These are phyloP conservation scores for Chytriomyces hyalinus DNA, from an alignment of 192 early-diverging fungal species.

Conservation along the genomic window DNA sequence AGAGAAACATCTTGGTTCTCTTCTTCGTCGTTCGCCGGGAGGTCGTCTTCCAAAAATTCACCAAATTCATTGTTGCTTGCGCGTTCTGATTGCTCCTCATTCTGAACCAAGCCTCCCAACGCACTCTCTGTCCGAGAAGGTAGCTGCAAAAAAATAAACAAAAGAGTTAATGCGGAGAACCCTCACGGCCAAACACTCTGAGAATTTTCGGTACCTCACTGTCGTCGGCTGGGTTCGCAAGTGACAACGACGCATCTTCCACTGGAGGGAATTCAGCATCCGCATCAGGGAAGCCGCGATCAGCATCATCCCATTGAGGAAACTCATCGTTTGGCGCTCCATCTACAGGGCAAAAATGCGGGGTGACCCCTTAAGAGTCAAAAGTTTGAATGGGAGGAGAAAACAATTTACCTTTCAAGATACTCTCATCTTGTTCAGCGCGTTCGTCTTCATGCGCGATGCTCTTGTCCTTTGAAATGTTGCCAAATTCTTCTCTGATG, in stretches of 20 bases:
- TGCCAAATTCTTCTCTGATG: not conserved
- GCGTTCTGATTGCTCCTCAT: not conserved
- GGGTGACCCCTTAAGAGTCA: not conserved
- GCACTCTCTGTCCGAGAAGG: not conserved
- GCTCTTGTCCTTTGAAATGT: slow-evolving; percentile 16
- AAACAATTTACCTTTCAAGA: not conserved
- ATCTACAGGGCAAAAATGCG: not conserved
- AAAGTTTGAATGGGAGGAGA: not conserved
- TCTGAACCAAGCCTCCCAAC: not conserved
- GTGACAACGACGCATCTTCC: slow-evolving; percentile 21
- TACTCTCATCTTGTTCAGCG: slow-evolving; percentile 6
- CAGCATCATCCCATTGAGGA: slow-evolving; percentile 2
- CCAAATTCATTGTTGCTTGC: not conserved
- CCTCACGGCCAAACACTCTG: not conserved
- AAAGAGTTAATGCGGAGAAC: not conserved
- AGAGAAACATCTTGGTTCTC: slow-evolving; percentile 29
- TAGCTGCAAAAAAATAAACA: not conserved
- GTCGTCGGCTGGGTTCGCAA: not conserved
- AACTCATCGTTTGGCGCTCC: not conserved
- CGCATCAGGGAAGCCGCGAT: slow-evolving; percentile 18
- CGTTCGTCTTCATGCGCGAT: not conserved
- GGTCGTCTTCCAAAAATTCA: slow-evolving; percentile 22
- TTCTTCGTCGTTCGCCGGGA: not conserved
- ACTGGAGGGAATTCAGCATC: slow-evolving; percentile 11
- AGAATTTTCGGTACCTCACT: not conserved